Percentiles rank a stretch among this genome's conserved stretches.
Conservation (phyloP, 768 basidiomycete species). For the Amanita molliuscula region DNA sequence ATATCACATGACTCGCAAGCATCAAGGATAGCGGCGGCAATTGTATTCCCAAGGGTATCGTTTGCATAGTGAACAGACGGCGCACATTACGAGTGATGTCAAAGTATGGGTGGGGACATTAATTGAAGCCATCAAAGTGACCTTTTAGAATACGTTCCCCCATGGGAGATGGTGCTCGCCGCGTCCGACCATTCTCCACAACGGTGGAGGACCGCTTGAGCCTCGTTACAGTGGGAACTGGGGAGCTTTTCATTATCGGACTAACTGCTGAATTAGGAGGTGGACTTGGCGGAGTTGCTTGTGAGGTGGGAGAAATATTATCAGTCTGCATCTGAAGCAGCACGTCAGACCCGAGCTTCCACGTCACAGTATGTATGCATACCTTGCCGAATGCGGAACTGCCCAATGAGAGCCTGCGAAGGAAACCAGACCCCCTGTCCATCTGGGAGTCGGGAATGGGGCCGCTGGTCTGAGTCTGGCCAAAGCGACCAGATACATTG, state of each 20-base stretch:
- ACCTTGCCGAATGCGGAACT: constrained; percentile 47
- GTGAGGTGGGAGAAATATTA: constrained; percentile 17
- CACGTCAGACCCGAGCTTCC: constrained; percentile 3
- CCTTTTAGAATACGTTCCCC: constrained; percentile 87
- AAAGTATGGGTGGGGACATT: background rate
- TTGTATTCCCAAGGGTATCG: constrained; percentile 1
- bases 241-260: constrained; percentile 19
- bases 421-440: constrained; percentile 61
- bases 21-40: background rate
- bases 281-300: constrained; percentile 27
- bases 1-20: too few species aligned
- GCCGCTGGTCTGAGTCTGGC: constrained; percentile 24
- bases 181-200: constrained; percentile 35
- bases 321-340: constrained; percentile 19
- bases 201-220: constrained; percentile 56
- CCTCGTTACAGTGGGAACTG: constrained; percentile 22
- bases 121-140: constrained; percentile 87
- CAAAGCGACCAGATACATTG: constrained; percentile 42
- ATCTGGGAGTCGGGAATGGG: constrained; percentile 36
- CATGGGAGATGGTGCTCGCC: constrained; percentile 78
- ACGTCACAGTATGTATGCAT: constrained; percentile 13
- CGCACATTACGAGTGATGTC: background rate
- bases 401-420: constrained; percentile 69
- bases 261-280: constrained; percentile 46
- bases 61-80: background rate